Conservation (phyloP, 495 filamentous ascomycete species). For the Collariella sp. region DNA sequence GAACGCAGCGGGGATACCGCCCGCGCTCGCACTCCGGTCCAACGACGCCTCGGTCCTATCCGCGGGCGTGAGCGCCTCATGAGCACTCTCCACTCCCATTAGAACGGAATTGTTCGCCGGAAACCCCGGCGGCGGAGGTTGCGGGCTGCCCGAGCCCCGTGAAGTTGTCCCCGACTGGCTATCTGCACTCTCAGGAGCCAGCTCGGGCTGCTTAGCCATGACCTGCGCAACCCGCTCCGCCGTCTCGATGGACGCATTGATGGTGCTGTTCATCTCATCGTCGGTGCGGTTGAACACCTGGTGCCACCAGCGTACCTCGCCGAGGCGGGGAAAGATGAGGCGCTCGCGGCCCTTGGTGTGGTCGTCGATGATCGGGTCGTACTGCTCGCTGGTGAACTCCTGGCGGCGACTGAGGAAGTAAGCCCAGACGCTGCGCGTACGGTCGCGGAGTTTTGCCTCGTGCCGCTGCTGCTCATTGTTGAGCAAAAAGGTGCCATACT, state of each 20-base stretch:
- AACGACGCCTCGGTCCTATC: slow-evolving; percentile 23
- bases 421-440: slow-evolving; percentile 87
- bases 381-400: slow-evolving; percentile 75
- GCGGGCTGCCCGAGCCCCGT: slow-evolving; percentile 17
- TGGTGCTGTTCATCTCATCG: slow-evolving; percentile 81
- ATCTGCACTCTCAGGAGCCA: background rate
- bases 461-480: slow-evolving; percentile 87
- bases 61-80: slow-evolving; percentile 33
- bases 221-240: slow-evolving; percentile 26
- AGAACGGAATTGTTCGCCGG: slow-evolving; percentile 36
- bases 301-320: slow-evolving; percentile 78
- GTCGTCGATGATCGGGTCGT: slow-evolving; percentile 70
- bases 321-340: slow-evolving; percentile 67
- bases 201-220: slow-evolving; percentile 17
- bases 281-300: slow-evolving; percentile 79
- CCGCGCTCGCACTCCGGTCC: slow-evolving; percentile 35
- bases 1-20: slow-evolving; percentile 33
- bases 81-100: slow-evolving; percentile 32
- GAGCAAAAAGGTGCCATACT: slow-evolving; percentile 94
- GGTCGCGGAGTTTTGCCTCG: slow-evolving; percentile 60
- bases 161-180: slow-evolving; percentile 19
- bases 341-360: slow-evolving; percentile 66
- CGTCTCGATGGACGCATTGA: slow-evolving; percentile 34
- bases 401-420: slow-evolving; percentile 75
- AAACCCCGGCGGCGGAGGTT: slow-evolving; percentile 30